Evolutionary conservation across 2,329 filamentous ascomycete species (phyloP).

Genomic region (Blumeriella jaapii): DNA sequence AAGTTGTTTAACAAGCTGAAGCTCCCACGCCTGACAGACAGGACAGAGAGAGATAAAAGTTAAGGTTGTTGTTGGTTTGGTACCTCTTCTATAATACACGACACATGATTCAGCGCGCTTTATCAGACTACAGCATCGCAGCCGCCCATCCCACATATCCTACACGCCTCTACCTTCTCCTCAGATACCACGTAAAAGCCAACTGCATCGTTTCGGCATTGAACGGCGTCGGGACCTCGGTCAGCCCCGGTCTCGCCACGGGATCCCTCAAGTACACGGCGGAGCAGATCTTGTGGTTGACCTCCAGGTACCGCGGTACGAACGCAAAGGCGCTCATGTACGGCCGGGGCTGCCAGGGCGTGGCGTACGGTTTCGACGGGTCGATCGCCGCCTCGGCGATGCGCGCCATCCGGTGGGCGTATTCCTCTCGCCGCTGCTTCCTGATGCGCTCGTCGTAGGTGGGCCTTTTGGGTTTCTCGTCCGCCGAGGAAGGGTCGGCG

Average conservation of each 20-base stretch:
- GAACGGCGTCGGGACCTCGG: constrained; percentile 82
- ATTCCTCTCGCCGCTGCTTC: constrained; percentile 20
- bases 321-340: constrained; percentile 92
- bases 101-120: constrained; percentile 9
- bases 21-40: constrained; percentile 1
- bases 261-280: constrained; percentile 93
- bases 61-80: constrained; percentile 1
- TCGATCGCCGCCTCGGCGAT: constrained; percentile 71
- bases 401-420: constrained; percentile 43
- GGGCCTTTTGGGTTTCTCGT: neutral
- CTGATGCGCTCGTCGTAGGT: constrained; percentile 18
- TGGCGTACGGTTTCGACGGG: constrained; percentile 69
- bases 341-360: constrained; percentile 77
- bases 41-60: no score
- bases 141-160: constrained; percentile 1
- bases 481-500: neutral
- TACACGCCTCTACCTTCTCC: constrained; percentile 24
- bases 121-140: no score
- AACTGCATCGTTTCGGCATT: constrained; percentile 57
- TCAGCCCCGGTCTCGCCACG: constrained; percentile 68
- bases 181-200: constrained; percentile 89
- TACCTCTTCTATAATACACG: constrained; percentile 13
- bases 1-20: no score
- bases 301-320: constrained; percentile 89
- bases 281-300: constrained; percentile 93